phyloP scores from a whole-genome alignment of 352 stramenopile species.

The Globisporangium heterothallicum region DNA sequence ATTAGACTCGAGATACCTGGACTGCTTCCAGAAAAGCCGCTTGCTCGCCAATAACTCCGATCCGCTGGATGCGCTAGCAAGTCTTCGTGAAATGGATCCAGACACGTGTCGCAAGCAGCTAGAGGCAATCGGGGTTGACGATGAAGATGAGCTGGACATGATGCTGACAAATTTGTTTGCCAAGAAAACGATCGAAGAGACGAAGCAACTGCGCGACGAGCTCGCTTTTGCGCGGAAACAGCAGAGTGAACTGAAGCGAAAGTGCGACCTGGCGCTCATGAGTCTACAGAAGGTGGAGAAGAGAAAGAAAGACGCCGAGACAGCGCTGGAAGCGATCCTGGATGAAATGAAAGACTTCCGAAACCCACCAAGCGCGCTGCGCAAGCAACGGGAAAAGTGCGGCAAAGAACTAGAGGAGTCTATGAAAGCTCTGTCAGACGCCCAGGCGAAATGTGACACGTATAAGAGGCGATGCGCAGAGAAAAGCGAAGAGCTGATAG shows the following conservation, averaged over 20 bases:
- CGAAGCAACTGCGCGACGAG: conserved; percentile 23
- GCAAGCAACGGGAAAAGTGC: conserved; percentile 26
- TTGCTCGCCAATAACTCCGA: conserved; percentile 5
- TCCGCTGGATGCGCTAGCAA: conserved; percentile 22
- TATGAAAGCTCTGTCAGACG: conserved; percentile 9
- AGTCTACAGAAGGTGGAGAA: conserved; percentile 23
- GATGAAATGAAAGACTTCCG: conserved; percentile 57
- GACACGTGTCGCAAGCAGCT: conserved; percentile 16
- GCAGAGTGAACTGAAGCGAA: conserved; percentile 18
- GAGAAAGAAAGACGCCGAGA: conserved; percentile 15
- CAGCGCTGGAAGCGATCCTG: conserved; percentile 32
- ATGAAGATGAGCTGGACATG: conserved; percentile 34
- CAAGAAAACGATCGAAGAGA: conserved; percentile 23
- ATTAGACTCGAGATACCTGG: conserved; percentile 38
- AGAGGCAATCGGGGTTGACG: conserved; percentile 29
- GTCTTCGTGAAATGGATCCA: conserved; percentile 11
- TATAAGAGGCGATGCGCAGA: conserved; percentile 6
- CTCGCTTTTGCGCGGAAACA: neutral
- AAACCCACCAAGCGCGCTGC: conserved; percentile 47
- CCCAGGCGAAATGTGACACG: conserved; percentile 14
- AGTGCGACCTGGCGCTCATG: conserved; percentile 29
- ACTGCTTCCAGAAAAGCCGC: conserved; percentile 36
- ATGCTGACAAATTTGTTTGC: conserved; percentile 61
- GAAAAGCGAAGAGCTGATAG: conserved; percentile 15
- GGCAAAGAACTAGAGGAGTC: conserved; percentile 28